Base-by-base conservation (phyloP, 1,284 basidiomycete species). In the Ustilago lituana region DNA sequence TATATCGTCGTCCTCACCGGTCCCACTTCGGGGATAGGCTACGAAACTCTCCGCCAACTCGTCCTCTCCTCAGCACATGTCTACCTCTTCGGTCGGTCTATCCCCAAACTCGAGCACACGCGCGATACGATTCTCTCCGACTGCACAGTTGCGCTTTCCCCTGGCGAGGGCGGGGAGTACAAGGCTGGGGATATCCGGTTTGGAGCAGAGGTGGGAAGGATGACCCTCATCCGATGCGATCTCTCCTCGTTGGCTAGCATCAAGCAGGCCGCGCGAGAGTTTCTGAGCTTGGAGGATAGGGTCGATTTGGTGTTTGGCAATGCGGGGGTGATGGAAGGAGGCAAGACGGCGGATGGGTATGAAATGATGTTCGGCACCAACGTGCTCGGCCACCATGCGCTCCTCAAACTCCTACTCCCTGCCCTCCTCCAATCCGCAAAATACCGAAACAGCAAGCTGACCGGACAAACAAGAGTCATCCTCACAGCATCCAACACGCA, bases 1-100 rank as follows among this genome's bases (percentile, higher is more conserved):
- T 64, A 63, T 5, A 58, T 80, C 20, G 64, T 62, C 14, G 52
- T 80, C 44, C 53, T 80, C 10, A 80, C 77, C 7, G 78, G 78
- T 10, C 77, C 73, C 5, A 79, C 77, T 10, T 54, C 73, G 6
- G 78, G 77, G 0, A 73, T 77, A 15, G 76, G 78, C 4, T 76
- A 57, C 41, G 66, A 76, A 29, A 76, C 78, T 1, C 55, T 74
- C 3, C 60, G 47, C 0, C 58, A 68, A 37, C 58, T 79, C 19
- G 47, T 76, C 23, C 48, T 58, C 17, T 63, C 71, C 12, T 69
- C 65, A 3, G 73, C 74, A n/a, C 69, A 72, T 24, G 78, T 79
- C 4, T 78, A 76, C 41, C 51, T 78, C 3, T 69, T 69, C 22
- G 66, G 66, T 0, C 56, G 66, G 6, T 53, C 38, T 7, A 20